Conservation (phyloP, 2,329 filamentous ascomycete genomes). For the Corynespora cassiicola region DNA sequence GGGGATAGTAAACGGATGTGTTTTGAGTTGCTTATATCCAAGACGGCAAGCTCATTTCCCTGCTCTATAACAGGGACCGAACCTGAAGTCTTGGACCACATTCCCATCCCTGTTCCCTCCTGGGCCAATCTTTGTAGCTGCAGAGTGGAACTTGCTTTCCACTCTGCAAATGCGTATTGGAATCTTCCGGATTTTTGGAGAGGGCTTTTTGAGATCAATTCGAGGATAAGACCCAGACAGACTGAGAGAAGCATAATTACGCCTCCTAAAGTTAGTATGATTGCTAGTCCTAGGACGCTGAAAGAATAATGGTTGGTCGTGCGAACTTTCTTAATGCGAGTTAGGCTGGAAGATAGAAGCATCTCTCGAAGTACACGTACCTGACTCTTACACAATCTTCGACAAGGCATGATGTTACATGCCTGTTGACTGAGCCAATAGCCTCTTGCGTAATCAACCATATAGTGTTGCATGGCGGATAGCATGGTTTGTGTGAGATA, state of each 20-base stretch:
- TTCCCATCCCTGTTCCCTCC: slow-evolving; percentile 21
- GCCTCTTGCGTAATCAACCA: slow-evolving; percentile 11
- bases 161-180: slow-evolving; percentile 20
- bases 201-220: not conserved
- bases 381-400: slow-evolving; percentile 5
- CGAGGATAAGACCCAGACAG: no score
- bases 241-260: slow-evolving; percentile 7
- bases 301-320: slow-evolving; percentile 15
- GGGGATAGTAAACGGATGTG: no score
- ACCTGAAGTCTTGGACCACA: no score
- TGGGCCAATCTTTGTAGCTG: slow-evolving; percentile 29
- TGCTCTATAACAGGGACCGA: no score
- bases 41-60: no score
- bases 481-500: slow-evolving; percentile 12
- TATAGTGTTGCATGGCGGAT: slow-evolving; percentile 8
- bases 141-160: slow-evolving; percentile 22
- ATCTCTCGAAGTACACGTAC: slow-evolving; percentile 2
- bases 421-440: not conserved
- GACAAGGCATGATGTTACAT: not conserved
- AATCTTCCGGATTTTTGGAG: not conserved
- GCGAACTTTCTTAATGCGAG: slow-evolving; percentile 9
- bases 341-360: not conserved
- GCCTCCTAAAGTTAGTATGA: slow-evolving; percentile 10
- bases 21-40: no score
- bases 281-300: slow-evolving; percentile 12